Base-by-base conservation (phyloP, 306 rosid genomes). In the Sophora flavescens region DNA sequence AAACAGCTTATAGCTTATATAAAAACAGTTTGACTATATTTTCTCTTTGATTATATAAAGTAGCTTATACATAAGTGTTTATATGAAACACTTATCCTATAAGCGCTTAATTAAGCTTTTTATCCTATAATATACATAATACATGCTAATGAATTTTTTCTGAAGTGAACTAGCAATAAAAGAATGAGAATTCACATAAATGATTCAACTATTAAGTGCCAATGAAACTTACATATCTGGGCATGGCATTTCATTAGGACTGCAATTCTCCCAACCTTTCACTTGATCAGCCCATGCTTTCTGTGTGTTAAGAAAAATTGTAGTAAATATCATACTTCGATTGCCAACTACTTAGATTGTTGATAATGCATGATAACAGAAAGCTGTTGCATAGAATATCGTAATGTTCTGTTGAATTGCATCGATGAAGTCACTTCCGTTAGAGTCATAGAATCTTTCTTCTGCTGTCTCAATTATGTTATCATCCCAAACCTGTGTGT, bases 401-500 rank as follows among this genome's bases (percentile, higher is more conserved):
- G 93, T 91, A 26, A 93, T 93, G 61, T 91, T 91, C 8, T 58
- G 75, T 71, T 93, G 88, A 81, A 93, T 89, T 52, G 93, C 89
- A 17, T 53, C 70, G 64, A 83, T 50, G 45, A 80, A 77, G 8
- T 61, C 76, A 1, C 74, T 82, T 38, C 81, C 78, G 52, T 87
- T 78, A 16, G 86, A 68, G 61, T 73, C 26, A 5, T 89, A 89
- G 81, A 77, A 87, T 66, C 81, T 82, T 79, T 82, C 88, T 82
- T n/a, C n/a, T n/a, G n/a, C n/a, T n/a, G n/a, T n/a, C n/a, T n/a
- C n/a, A n/a, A n/a, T n/a, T n/a, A n/a, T 91, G 86, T 28, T 85
- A 74, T 30, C 67, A 70, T 93, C 97, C 97, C 97, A 93, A 41
- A 88, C 36, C 97, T 93, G 72, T 10, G n/a, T n/a, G n/a, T n/a